phyloP scores from a whole-genome alignment of 352 stramenopile species.

The Pythium rishiriense region DNA sequence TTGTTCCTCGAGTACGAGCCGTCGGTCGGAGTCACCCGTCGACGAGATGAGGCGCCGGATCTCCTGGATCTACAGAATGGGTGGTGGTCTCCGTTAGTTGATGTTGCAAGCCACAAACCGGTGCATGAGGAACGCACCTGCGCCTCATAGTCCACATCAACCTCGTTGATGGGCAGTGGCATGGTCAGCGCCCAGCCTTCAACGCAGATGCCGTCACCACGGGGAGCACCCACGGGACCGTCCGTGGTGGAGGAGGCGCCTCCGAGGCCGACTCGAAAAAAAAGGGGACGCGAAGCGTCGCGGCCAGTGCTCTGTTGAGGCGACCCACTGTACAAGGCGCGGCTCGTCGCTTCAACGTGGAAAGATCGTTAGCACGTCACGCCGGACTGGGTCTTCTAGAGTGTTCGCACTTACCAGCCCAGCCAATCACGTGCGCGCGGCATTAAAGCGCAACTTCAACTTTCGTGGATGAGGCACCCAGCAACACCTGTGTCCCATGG shows the following conservation, averaged over 20 bases:
- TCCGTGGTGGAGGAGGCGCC: no score
- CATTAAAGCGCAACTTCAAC: slow-evolving; percentile 28
- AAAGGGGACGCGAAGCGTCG: slow-evolving; percentile 9
- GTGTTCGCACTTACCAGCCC: not conserved
- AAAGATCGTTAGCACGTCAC: not conserved
- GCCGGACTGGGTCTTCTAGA: not conserved
- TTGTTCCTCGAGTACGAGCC: slow-evolving; percentile 63
- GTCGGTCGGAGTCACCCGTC: slow-evolving; percentile 60
- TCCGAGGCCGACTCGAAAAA: not conserved
- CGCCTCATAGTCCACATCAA: slow-evolving; percentile 68
- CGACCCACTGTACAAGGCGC: not conserved
- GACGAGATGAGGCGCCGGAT: slow-evolving; percentile 76
- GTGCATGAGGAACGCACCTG: slow-evolving; percentile 39
- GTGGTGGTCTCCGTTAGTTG: not conserved
- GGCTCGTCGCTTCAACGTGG: slow-evolving; percentile 15
- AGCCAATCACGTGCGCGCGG: slow-evolving; percentile 19
- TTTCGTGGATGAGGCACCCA: not conserved
- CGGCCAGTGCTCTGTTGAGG: slow-evolving; percentile 5
- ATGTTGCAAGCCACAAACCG: not conserved
- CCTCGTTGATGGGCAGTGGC: slow-evolving; percentile 62
- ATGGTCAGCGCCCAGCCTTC: slow-evolving; percentile 24
- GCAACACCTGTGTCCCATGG: not conserved
- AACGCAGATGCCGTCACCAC: not conserved
- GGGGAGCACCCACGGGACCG: not conserved
- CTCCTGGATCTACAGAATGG: slow-evolving; percentile 59